Percentiles rank a stretch among this genome's conserved stretches.
These are phyloP conservation scores for Venturiaceae sp. DNA, from an alignment of 2,329 filamentous ascomycete species.

Conservation along the genomic window DNA sequence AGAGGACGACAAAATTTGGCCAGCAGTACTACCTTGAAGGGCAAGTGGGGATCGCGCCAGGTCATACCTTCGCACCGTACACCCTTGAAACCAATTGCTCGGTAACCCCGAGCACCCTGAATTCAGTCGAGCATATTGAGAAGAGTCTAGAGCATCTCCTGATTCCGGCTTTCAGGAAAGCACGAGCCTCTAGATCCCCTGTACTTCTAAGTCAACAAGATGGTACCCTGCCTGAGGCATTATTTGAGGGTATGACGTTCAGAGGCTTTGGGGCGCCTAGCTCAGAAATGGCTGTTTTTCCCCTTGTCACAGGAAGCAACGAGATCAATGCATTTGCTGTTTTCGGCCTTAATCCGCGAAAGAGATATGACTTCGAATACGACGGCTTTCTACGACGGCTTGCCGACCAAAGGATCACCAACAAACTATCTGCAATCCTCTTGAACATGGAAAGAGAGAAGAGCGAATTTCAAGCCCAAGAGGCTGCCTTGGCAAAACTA, in stretches of 20 bases:
- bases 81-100: too few relatives aligned
- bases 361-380: not conserved
- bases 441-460: not conserved
- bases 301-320: not conserved
- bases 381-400: not conserved
- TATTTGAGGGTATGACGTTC: not conserved
- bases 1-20: not conserved
- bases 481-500: not conserved
- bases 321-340: not conserved
- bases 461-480: not conserved
- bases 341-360: slow-evolving; percentile 1
- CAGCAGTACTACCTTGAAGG: not conserved
- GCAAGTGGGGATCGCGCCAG: not conserved
- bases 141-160: not conserved
- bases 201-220: not conserved
- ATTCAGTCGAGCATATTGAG: too few relatives aligned
- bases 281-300: not conserved
- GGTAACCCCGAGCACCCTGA: too few relatives aligned
- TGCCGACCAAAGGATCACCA: not conserved
- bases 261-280: not conserved
- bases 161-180: not conserved
- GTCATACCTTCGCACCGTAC: not conserved
- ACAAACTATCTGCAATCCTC: not conserved
- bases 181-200: not conserved
- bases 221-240: not conserved